phyloP scores from a whole-genome alignment of 208 protist species.

The Angomonas ambiguus region DNA sequence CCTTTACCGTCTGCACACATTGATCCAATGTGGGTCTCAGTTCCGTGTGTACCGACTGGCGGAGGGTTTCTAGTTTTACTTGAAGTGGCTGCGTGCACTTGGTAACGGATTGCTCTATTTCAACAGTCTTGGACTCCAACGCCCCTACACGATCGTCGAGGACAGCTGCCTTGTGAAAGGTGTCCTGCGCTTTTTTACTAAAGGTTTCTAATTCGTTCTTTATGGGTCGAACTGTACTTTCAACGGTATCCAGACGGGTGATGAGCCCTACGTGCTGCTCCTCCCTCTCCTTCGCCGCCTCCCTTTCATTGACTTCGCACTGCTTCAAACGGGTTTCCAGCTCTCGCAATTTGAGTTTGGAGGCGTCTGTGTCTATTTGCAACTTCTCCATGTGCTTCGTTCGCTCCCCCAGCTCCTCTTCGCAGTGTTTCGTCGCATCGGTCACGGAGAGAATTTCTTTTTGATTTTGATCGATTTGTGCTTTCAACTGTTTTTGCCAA shows the following conservation, averaged over 20 bases:
- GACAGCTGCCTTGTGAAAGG: not conserved
- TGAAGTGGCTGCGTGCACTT: not conserved
- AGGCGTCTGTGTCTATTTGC: not conserved
- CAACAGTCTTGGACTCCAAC: not conserved
- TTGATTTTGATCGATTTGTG: constrained; percentile 10
- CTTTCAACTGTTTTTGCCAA: constrained; percentile 15
- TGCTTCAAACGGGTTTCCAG: not conserved
- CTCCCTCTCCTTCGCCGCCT: not conserved
- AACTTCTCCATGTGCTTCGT: not conserved
- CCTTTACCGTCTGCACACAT: not conserved
- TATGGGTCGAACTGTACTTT: constrained; percentile 3
- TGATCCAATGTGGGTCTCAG: not conserved
- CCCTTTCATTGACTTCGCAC: not conserved
- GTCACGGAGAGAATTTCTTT: not conserved
- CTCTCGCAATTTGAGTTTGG: not conserved
- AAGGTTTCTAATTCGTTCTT: constrained; percentile 12
- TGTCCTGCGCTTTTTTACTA: not conserved
- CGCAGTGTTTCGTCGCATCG: not conserved
- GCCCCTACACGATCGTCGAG: not conserved
- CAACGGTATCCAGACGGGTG: constrained; percentile 11
- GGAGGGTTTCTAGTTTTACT: constrained; percentile 13
- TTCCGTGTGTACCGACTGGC: not conserved
- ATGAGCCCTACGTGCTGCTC: not conserved
- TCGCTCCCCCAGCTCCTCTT: not conserved
- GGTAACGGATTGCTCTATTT: not conserved